phyloP scores from a whole-genome alignment of 2,329 filamentous ascomycete species.

The Emmonsiellopsis sp. region DNA sequence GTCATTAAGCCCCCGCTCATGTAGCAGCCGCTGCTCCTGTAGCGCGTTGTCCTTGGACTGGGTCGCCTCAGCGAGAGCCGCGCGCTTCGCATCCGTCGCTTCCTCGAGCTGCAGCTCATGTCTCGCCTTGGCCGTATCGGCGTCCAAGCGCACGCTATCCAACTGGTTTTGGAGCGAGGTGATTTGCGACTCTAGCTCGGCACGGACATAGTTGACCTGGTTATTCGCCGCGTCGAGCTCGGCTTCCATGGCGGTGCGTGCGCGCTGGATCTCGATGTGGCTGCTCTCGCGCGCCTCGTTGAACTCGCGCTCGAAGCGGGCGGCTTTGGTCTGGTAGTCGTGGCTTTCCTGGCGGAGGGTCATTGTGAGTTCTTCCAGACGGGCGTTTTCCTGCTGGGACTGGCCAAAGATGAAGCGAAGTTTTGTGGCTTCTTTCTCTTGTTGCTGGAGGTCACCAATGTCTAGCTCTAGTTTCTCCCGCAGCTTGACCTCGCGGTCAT shows the following conservation, averaged over 20 bases:
- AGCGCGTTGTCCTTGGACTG: conserved; percentile 46
- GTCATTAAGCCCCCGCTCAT: conserved; percentile 66
- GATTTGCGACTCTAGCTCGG: conserved; percentile 72
- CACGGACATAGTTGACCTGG: conserved; percentile 62
- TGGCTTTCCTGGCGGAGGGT: conserved; percentile 48
- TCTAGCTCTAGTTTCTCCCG: conserved; percentile 52
- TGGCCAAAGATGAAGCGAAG: conserved; percentile 70
- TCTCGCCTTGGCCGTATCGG: conserved; percentile 69
- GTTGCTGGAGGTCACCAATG: conserved; percentile 51
- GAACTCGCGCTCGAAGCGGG: conserved; percentile 69
- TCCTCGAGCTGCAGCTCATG: conserved; percentile 80
- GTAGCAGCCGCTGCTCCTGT: conserved; percentile 51
- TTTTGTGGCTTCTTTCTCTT: conserved; percentile 68
- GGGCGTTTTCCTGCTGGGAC: conserved; percentile 49
- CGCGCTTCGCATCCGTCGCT: conserved; percentile 58
- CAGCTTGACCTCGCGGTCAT: conserved; percentile 60
- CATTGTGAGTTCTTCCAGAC: conserved; percentile 50
- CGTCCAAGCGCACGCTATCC: conserved; percentile 67
- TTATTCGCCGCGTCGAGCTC: conserved; percentile 78
- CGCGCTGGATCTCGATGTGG: conserved; percentile 70
- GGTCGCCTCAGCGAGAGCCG: conserved; percentile 45
- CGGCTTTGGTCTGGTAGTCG: conserved; percentile 58
- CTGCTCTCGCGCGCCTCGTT: conserved; percentile 73
- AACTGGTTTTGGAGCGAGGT: conserved; percentile 62
- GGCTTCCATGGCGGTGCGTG: conserved; percentile 65